Conservation (phyloP, 2,329 filamentous ascomycete genomes). For the Calonectria naviculata region DNA sequence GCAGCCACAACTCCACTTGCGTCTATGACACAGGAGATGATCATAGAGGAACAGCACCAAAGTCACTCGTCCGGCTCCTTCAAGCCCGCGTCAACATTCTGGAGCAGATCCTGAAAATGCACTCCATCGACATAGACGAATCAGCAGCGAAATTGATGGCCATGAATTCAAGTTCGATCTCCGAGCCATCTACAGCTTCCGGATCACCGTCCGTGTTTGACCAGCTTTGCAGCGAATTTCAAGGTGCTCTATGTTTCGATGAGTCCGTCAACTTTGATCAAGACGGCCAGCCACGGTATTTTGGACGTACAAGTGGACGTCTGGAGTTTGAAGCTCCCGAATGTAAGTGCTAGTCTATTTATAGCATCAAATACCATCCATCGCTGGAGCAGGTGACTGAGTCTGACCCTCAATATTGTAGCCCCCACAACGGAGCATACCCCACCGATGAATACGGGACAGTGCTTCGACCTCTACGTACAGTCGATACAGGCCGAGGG, state of each 20-base stretch:
- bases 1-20: constrained; percentile 32
- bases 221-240: constrained; percentile 33
- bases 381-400: neutral
- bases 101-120: constrained; percentile 1
- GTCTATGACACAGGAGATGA: constrained; percentile 16
- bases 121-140: constrained; percentile 6
- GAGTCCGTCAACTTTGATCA: constrained; percentile 49
- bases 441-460: neutral
- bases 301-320: constrained; percentile 49
- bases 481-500: neutral
- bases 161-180: no score
- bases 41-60: neutral
- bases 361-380: no score
- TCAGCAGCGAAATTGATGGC: neutral
- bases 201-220: neutral
- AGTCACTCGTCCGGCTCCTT: neutral
- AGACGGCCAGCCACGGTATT: constrained; percentile 48
- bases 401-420: neutral
- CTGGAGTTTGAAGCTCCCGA: constrained; percentile 39
- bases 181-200: neutral
- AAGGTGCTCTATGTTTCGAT: constrained; percentile 35
- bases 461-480: neutral
- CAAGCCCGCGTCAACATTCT: constrained; percentile 7
- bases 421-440: neutral
- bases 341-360: neutral